These are phyloP conservation scores for Microthlaspi erraticum DNA, from an alignment of 345 rosid species.

Conservation along the genomic window DNA sequence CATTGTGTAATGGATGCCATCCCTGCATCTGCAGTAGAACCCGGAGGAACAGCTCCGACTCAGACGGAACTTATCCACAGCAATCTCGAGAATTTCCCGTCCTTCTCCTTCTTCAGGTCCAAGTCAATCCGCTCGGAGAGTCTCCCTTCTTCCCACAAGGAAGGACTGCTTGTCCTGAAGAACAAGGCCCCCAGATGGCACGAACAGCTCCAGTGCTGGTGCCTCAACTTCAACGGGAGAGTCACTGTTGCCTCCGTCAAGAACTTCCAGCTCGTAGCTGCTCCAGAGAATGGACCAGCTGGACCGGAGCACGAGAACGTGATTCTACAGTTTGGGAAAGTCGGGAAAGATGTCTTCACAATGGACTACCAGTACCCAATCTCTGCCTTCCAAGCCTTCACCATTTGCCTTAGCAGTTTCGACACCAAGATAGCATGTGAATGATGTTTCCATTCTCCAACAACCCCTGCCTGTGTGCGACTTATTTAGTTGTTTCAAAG, in stretches of 20 bases:
- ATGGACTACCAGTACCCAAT: conserved; percentile 96
- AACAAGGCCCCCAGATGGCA: conserved; percentile 95
- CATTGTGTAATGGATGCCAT: conserved; percentile 82
- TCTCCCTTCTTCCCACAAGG: conserved; percentile 52
- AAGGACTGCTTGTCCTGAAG: conserved; percentile 64
- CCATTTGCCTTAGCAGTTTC: conserved; percentile 94
- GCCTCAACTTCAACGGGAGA: conserved; percentile 89
- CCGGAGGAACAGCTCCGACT: conserved; percentile 83
- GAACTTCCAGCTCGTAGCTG: conserved; percentile 90
- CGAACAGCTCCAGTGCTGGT: conserved; percentile 93
- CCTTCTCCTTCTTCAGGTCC: conserved; percentile 76
- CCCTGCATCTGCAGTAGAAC: conserved; percentile 71
- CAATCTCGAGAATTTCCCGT: conserved; percentile 59
- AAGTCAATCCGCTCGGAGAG: conserved; percentile 64
- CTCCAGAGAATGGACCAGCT: conserved; percentile 60
- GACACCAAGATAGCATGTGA: conserved; percentile 94
- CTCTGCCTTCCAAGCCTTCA: conserved; percentile 92
- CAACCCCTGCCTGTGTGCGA: background rate
- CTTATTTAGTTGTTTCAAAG: conserved; percentile 23
- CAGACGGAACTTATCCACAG: conserved; percentile 70
- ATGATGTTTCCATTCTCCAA: conserved; percentile 44
- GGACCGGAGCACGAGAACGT: conserved; percentile 77
- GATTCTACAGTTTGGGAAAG: conserved; percentile 89
- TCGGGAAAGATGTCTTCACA: conserved; percentile 89
- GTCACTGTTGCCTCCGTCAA: conserved; percentile 92